Evolutionary conservation across 2,329 filamentous ascomycete species (phyloP).

Genomic region (Aureobasidium sp.): DNA sequence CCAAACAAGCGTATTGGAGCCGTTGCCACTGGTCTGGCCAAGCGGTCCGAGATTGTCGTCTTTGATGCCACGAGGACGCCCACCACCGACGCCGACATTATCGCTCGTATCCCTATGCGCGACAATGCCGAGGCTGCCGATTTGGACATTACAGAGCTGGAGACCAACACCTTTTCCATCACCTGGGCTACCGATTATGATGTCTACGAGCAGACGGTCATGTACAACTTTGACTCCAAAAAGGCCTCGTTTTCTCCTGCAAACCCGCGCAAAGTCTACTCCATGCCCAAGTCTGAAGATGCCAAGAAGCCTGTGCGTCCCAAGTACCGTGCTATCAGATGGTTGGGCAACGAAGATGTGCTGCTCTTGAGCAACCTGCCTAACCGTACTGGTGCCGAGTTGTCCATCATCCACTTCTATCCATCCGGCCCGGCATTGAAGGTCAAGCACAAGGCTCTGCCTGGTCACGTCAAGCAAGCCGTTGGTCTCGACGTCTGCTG

Average conservation of each 20-base stretch:
- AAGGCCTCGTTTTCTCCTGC: conserved; percentile 30
- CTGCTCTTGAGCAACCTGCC: conserved; percentile 49
- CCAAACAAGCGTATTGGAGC: conserved; percentile 60
- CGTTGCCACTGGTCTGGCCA: conserved; percentile 66
- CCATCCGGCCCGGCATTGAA: conserved; percentile 45
- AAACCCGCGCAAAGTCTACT: conserved; percentile 36
- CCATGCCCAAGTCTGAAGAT: conserved; percentile 28
- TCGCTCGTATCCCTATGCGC: conserved; percentile 44
- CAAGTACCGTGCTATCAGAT: conserved; percentile 49
- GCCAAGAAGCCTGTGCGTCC: conserved; percentile 27
- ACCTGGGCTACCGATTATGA: conserved; percentile 72
- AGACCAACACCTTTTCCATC: conserved; percentile 55
- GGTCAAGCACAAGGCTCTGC: conserved; percentile 49
- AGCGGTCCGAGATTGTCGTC: conserved; percentile 65
- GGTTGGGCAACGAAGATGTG: conserved; percentile 44
- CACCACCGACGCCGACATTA: conserved; percentile 43
- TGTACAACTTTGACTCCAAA: conserved; percentile 37
- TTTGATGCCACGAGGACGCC: conserved; percentile 57
- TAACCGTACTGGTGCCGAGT: conserved; percentile 45
- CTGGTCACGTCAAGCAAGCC: conserved; percentile 61
- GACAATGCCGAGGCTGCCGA: conserved; percentile 54
- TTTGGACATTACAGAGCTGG: conserved; percentile 56
- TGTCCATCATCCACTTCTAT: conserved; percentile 51
- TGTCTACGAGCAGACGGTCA: conserved; percentile 58
- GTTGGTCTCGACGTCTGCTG: conserved; percentile 69